Evolutionary conservation across 2,329 filamentous ascomycete genomes (phyloP), one percentile per base, ranked within the genome.

Genomic region (Aureobasidium uvarum): DNA sequence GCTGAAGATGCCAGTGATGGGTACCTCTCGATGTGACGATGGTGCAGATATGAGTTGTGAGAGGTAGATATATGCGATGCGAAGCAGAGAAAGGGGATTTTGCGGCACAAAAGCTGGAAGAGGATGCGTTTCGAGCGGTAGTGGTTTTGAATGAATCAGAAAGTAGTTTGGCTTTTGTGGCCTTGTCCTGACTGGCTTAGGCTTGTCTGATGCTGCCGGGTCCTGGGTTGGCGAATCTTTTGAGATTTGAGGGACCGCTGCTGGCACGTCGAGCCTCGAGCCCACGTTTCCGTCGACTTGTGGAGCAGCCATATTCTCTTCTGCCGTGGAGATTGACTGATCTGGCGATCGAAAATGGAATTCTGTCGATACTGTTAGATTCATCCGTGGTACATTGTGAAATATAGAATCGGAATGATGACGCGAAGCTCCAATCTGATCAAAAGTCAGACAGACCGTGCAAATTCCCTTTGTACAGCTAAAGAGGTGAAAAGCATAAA

Each of bases 71-170:
- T 90, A 90, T 46, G 87, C 84, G 69, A 97, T 84, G 72, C 93
- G 89, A 69, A 97, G 81, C 43, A 97, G 79, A 43, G 94, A 98
- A 51, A 98, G 77, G 50, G 95, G 95, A 75, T 98, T 97, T 77
- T 90, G 92, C 62, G 94, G 94, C 71, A 96, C 91, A 76, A 99
- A 90, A 55, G 86, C 85, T 43, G 95, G 95, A 11, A 98, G 83
- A 28, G 94, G 92, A 74, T 94, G 90, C 6, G 90, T 89, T 69
- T 87, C 85, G 67, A 98, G 79, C 31, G 95, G 95, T 6, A 90
- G 85, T 64, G 92, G 91, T 66, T 91, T 86, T 58, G 86, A 84
- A 78, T 99, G 95, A 63, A 97, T 88, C 75, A 92, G 82, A 75
- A 87, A 87, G 75, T 86, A 88, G 71, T 88, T 88, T 62, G 88